Conservation (phyloP, 768 basidiomycete species). For the Russula brevipes region DNA sequence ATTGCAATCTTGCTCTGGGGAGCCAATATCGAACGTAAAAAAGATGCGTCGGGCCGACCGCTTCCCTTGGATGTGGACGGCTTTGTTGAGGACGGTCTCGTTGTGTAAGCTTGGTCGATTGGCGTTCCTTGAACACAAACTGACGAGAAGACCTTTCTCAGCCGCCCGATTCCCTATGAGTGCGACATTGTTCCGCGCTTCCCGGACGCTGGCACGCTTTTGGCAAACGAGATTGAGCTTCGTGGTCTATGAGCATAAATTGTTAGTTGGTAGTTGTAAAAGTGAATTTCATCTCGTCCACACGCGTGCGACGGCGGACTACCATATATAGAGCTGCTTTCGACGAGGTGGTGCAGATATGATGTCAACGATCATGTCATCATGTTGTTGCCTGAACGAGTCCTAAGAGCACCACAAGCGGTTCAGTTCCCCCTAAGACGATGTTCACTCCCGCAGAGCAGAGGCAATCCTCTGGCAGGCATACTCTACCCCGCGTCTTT, state of each 20-base stretch:
- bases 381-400: too few relatives aligned
- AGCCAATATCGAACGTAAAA: slow-evolving; percentile 17
- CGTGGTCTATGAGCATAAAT: not conserved
- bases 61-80: slow-evolving; percentile 18
- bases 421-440: too few relatives aligned
- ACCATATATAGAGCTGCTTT: not conserved
- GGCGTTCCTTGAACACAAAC: not conserved
- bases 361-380: not conserved
- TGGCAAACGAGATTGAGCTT: slow-evolving; percentile 17
- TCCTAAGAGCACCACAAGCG: too few relatives aligned
- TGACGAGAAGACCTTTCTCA: not conserved
- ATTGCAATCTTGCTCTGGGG: slow-evolving; percentile 17
- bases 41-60: not conserved
- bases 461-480: slow-evolving; percentile 25
- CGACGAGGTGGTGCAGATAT: too few relatives aligned
- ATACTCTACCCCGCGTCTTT: slow-evolving; percentile 53
- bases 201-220: slow-evolving; percentile 14
- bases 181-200: slow-evolving; percentile 20
- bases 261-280: not conserved
- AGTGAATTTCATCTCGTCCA: too few relatives aligned
- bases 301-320: not conserved
- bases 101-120: slow-evolving; percentile 17
- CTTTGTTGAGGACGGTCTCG: slow-evolving; percentile 24
- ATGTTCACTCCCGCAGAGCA: slow-evolving; percentile 9
- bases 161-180: slow-evolving; percentile 21